phyloP scores from a whole-genome alignment of 73 alveolate genomes.

The Tetrahymena thermophila region DNA sequence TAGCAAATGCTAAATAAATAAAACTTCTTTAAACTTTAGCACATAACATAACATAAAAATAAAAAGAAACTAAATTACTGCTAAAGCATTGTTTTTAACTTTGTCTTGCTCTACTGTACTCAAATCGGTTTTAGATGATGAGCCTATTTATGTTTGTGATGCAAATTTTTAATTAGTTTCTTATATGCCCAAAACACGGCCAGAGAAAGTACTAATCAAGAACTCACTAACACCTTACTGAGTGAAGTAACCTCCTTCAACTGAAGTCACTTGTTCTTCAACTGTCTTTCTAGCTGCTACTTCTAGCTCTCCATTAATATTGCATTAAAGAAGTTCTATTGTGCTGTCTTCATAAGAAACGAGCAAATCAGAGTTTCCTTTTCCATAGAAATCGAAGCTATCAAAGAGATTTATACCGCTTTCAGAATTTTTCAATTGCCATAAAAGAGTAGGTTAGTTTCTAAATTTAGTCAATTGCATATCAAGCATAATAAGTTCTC shows the following conservation, averaged over 20 bases:
- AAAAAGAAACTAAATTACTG: neutral
- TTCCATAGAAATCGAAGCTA: neutral
- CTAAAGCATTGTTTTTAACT: neutral
- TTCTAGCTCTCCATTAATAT: neutral
- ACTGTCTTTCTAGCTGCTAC: neutral
- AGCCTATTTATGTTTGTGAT: neutral
- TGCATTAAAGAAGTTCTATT: neutral
- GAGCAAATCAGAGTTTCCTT: neutral
- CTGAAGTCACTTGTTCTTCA: neutral
- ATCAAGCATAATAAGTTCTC: neutral
- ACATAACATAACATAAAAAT: too few relatives aligned
- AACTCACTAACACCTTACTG: neutral
- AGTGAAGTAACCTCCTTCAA: neutral
- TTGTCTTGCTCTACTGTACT: neutral
- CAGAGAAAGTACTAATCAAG: neutral
- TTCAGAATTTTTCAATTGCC: neutral
- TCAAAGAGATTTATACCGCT: neutral
- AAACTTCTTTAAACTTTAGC: too few relatives aligned
- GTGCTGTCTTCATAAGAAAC: neutral
- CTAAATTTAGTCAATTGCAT: neutral
- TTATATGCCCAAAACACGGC: neutral
- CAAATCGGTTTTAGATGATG: neutral
- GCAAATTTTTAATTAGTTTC: neutral
- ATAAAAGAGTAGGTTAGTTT: neutral
- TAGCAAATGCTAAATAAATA: too few relatives aligned